Evolutionary conservation across 225 moss, liverwort and hornwort genomes (phyloP).

Genomic region (Pleurozium schreberi): DNA sequence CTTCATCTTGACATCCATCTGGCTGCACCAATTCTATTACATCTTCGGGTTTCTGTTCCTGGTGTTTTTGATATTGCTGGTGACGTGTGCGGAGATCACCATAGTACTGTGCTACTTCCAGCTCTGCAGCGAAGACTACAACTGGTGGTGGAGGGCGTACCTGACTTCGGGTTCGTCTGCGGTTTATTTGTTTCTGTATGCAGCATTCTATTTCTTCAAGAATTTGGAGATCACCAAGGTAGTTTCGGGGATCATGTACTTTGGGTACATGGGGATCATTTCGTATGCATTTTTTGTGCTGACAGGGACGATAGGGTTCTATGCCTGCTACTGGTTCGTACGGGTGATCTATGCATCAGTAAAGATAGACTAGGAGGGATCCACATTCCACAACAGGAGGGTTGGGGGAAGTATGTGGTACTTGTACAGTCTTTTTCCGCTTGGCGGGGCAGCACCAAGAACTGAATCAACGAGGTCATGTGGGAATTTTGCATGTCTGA

Average conservation of each 20-base stretch:
- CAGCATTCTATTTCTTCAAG: slow-evolving; percentile 84
- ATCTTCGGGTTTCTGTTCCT: slow-evolving; percentile 89
- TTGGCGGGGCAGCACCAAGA: background rate
- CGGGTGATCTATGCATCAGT: slow-evolving; percentile 93
- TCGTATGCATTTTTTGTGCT: slow-evolving; percentile 94
- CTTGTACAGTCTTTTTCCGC: slow-evolving; percentile 26
- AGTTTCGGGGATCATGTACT: slow-evolving; percentile 86
- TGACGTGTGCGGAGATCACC: slow-evolving; percentile 92
- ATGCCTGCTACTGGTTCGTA: slow-evolving; percentile 98
- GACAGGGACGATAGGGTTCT: slow-evolving; percentile 92
- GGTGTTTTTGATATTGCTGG: slow-evolving; percentile 81
- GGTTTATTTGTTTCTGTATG: slow-evolving; percentile 74
- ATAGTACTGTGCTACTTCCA: slow-evolving; percentile 97
- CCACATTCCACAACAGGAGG: background rate
- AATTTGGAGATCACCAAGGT: slow-evolving; percentile 77
- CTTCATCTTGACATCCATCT: slow-evolving; percentile 91
- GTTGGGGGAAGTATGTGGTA: background rate
- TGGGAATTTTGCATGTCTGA: background rate
- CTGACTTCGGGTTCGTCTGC: slow-evolving; percentile 90
- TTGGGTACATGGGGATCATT: slow-evolving; percentile 92
- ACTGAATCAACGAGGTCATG: background rate
- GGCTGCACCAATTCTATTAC: slow-evolving; percentile 94
- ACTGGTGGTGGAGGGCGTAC: slow-evolving; percentile 99
- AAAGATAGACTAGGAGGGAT: slow-evolving; percentile 63
- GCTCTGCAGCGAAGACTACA: slow-evolving; percentile 91